Conservation (phyloP, 208 protist genomes). For the Strigomonas galati region DNA sequence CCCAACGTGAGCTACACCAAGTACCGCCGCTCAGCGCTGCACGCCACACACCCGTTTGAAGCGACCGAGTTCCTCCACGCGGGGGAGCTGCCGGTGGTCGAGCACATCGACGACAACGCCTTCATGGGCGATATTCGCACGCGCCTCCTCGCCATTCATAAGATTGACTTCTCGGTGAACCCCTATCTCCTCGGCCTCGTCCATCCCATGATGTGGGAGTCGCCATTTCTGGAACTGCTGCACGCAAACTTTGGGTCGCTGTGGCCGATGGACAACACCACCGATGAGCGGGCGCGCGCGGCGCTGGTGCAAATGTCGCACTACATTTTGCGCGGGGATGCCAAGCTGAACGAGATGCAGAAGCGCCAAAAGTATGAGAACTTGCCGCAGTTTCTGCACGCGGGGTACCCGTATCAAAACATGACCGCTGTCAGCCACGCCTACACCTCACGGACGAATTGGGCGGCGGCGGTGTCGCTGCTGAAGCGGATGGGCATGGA, state of each 20-base stretch:
- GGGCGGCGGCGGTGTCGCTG: no score
- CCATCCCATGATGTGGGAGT: constrained; percentile 9
- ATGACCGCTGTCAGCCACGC: no score
- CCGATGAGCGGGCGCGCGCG: constrained; percentile 8
- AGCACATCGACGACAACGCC: constrained; percentile 24
- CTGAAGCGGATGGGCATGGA: no score
- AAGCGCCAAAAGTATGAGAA: no score
- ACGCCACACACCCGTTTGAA: no score
- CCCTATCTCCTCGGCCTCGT: constrained; percentile 25
- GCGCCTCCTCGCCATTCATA: constrained; percentile 30
- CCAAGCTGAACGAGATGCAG: no score
- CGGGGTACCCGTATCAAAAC: no score
- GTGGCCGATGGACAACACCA: constrained; percentile 10
- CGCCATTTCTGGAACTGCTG: constrained; percentile 5
- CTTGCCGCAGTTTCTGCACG: no score
- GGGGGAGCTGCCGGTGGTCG: neutral
- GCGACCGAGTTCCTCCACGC: no score
- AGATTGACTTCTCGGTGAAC: constrained; percentile 41
- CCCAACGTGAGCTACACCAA: no score
- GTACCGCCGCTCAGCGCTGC: no score
- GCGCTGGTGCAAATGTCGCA: constrained; percentile 13
- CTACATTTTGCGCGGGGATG: neutral
- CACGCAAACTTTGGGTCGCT: constrained; percentile 10
- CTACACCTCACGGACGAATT: no score
- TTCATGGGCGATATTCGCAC: constrained; percentile 44